Conservation (phyloP, 202 grass and related monocot genomes). For the Panicum hallii region DNA sequence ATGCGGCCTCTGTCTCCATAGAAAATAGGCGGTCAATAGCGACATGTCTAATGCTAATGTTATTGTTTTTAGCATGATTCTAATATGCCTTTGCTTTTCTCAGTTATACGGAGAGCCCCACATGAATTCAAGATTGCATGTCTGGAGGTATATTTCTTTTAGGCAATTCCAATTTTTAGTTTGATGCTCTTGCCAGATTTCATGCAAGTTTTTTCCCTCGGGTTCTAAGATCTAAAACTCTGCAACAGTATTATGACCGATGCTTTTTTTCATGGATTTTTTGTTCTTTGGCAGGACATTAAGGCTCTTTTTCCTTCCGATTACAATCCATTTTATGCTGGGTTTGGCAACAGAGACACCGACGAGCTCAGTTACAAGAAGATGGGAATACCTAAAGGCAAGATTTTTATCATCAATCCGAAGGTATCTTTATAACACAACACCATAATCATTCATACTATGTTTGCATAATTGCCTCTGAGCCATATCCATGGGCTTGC, state of each 20-base stretch:
- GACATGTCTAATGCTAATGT: neutral
- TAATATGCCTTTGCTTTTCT: slow-evolving; percentile 40
- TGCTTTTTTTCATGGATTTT: slow-evolving; percentile 21
- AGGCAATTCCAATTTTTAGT: neutral
- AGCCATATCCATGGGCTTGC: slow-evolving; percentile 30
- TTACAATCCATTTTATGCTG: slow-evolving; percentile 99
- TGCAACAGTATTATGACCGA: neutral
- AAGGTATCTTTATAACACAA: slow-evolving; percentile 64
- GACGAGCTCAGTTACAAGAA: slow-evolving; percentile 96
- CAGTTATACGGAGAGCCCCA: slow-evolving; percentile 96
- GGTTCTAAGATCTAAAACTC: slow-evolving; percentile 1
- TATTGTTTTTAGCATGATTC: slow-evolving; percentile 23
- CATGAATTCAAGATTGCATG: slow-evolving; percentile 99
- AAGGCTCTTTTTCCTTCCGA: slow-evolving; percentile 94
- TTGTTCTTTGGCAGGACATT: slow-evolving; percentile 78
- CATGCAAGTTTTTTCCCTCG: neutral
- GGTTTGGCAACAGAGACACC: slow-evolving; percentile 98
- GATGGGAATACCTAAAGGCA: slow-evolving; percentile 97
- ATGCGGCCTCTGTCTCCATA: neutral
- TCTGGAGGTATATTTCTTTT: slow-evolving; percentile 82
- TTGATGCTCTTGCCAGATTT: neutral
- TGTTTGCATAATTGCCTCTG: slow-evolving; percentile 37
- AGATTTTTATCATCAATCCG: slow-evolving; percentile 99
- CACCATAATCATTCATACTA: slow-evolving; percentile 1
- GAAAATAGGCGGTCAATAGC: neutral